Evolutionary conservation across 2,329 filamentous ascomycete species (phyloP), one percentile per base, ranked within the genome.

Genomic region (Nothophoma quercina): DNA sequence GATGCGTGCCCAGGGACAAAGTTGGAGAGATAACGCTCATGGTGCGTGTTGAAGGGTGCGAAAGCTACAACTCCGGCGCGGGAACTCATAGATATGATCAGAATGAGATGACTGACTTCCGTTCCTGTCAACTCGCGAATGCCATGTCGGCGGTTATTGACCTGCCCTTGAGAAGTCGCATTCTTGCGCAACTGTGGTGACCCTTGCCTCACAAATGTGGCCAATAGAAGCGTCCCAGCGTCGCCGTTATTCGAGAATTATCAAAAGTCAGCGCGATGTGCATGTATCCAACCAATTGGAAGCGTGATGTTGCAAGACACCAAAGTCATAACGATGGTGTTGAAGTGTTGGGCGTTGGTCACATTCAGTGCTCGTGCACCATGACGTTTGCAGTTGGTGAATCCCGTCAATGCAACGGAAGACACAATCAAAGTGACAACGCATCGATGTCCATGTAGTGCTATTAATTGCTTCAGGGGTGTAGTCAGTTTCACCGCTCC

Each of bases 201-300:
- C 42, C 50, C 50, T 52, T 47, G 32, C 50, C 36, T 52, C 22
- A 28, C 45, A n/a, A 42, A 47, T 25, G 38, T 32, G 42, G 42
- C 49, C 49, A 46, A 25, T 52, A 30, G 36, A 15, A 34, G n/a
- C 5, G 8, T 32, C 5, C 6, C 7, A 23, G 25, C 26, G 19
- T 9, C 28, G 28, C 25, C 23, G 25, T 22, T 19, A 23, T 15
- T 19, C 12, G 23, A 3, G 18, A 18, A 19, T 30, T 32, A 42
- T 32, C 7, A 25, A 13, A 21, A 6, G 32, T 2, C 7, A 15
- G 21, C 23, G 6, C 19, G 12, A 30, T 25, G 13, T 19, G 29
- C 22, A 23, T 46, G 18, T 16, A 40, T 12, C 12, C 7, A n/a
- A 19, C 35, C 35, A 35, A 35, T 46, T n/a, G n/a, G n/a, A n/a